phyloP scores from a whole-genome alignment of 345 rosid species.

The Cochlearia excelsa region DNA sequence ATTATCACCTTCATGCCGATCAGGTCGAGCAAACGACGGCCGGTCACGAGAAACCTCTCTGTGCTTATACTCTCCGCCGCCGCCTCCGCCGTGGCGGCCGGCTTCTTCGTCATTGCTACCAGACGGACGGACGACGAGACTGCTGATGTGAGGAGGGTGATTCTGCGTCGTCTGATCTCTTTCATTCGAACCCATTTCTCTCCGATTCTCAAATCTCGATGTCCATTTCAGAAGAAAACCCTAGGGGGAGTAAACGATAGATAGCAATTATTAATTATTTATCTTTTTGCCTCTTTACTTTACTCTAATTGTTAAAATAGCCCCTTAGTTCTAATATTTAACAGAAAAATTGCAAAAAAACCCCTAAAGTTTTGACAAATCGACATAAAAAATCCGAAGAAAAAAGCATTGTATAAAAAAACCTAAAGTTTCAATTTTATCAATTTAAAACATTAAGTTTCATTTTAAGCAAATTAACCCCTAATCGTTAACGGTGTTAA shows the following conservation, averaged over 20 bases:
- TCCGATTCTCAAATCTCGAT: conserved; percentile 30
- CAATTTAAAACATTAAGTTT: too few species aligned
- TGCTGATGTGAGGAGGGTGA: conserved; percentile 75
- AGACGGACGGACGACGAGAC: conserved; percentile 78
- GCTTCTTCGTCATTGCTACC: conserved; percentile 45
- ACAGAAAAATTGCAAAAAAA: too few species aligned
- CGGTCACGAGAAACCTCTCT: conserved; percentile 71
- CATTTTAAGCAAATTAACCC: too few species aligned
- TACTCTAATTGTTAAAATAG: neutral
- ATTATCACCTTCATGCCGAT: conserved; percentile 56
- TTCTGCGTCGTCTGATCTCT: conserved; percentile 55
- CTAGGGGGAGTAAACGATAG: conserved; percentile 25
- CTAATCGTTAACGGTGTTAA: too few species aligned
- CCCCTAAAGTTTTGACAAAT: too few species aligned
- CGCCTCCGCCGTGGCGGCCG: conserved; percentile 40
- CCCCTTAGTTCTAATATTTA: conserved; percentile 1
- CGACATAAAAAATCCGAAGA: too few species aligned
- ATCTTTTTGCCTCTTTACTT: conserved; percentile 9
- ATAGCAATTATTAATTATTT: conserved; percentile 14
- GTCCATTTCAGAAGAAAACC: conserved; percentile 25
- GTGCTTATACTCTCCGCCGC: conserved; percentile 57
- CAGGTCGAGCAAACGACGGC: conserved; percentile 49
- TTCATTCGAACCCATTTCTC: conserved; percentile 69
- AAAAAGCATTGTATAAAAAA: too few species aligned
- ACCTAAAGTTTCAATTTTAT: too few species aligned